Evolutionary conservation across 1,284 basidiomycete species (phyloP).

Genomic region (Ganoderma leucocontextum): DNA sequence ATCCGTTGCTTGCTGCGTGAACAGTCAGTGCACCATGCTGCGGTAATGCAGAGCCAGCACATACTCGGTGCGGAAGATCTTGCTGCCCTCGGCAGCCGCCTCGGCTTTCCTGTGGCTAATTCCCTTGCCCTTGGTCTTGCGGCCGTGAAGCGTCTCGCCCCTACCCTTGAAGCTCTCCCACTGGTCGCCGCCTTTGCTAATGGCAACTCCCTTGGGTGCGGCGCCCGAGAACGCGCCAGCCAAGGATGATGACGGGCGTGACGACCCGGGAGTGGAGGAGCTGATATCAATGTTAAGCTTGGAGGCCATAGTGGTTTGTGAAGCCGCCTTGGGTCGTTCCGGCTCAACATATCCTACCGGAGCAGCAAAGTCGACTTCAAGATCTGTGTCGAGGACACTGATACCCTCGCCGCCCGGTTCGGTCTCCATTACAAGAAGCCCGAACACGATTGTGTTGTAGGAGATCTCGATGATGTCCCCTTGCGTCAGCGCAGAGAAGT

Average conservation of each 20-base stretch:
- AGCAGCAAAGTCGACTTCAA: constrained; percentile 88
- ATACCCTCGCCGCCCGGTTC: constrained; percentile 91
- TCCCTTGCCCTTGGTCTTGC: constrained; percentile 93
- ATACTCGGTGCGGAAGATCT: constrained; percentile 89
- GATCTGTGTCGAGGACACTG: constrained; percentile 92
- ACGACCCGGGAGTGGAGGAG: constrained; percentile 82
- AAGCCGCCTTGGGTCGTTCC: constrained; percentile 81
- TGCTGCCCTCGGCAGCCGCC: constrained; percentile 81
- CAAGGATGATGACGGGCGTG: constrained; percentile 79
- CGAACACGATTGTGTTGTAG: constrained; percentile 94
- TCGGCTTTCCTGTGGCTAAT: constrained; percentile 85
- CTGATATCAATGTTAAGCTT: constrained; percentile 96
- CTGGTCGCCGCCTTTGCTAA: constrained; percentile 79
- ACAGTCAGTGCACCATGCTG: constrained; percentile 27
- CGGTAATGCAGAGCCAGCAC: constrained; percentile 43
- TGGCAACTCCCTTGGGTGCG: constrained; percentile 51
- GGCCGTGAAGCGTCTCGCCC: constrained; percentile 87
- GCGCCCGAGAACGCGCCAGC: constrained; percentile 70
- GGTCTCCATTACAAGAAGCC: constrained; percentile 95
- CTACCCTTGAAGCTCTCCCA: constrained; percentile 96
- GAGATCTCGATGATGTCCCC: constrained; percentile 93
- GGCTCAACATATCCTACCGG: constrained; percentile 91
- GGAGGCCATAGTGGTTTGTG: constrained; percentile 94
- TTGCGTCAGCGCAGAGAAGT: constrained; percentile 91
- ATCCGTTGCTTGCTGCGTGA: constrained; percentile 79